Base-by-base conservation (phyloP, 1,284 basidiomycete species). In the Naganishia albida region DNA sequence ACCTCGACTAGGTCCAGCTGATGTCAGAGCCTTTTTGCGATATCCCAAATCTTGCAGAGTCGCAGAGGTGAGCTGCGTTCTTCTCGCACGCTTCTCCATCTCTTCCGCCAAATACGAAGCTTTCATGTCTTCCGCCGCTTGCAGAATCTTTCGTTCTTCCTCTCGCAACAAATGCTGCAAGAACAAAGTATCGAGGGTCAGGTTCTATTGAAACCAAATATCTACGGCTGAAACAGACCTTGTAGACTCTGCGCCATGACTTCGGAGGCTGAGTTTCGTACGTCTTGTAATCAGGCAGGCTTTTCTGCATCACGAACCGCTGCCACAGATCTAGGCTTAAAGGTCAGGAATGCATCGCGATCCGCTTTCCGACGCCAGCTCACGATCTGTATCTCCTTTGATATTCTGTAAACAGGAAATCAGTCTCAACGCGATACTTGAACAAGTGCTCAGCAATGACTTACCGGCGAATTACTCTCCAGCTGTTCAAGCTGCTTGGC, bases 171-270 rank as follows among this genome's bases (percentile, higher is more conserved):
- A 16, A 16, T 40, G 48, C 52, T 64, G 38, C 20, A 20, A 12
- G 28, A n/a, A 50, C 4, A 39, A 23, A 16, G 43, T 28, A 25
- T 8, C 20, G 23, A 39, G 40, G 6, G 4, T 40, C 10, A 26
- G 44, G 1, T 6, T 6, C 20, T 20, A 20, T 25, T 18, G 39
- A 54, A 43, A 34, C 13, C 15, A 38, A 8, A 8, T 28, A 1
- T 7, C 10, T 7, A 13, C 16, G 2, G 12, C 25, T 18, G 26
- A 18, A 18, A 54, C 62, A 18, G 10, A 64, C 66, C 39, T 53
- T 57, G 62, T 64, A 67, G 13, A 67, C 56, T 46, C 51, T 64
- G 23, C 66, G 26, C 66, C 66, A 67, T 38, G 59, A 63, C 30
- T 44, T 63, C 10, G 62, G 49, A 12, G 39, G 54, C 15, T 42